Conservation (phyloP, 257 asterid genomes). For the Scutellaria galericulata region DNA sequence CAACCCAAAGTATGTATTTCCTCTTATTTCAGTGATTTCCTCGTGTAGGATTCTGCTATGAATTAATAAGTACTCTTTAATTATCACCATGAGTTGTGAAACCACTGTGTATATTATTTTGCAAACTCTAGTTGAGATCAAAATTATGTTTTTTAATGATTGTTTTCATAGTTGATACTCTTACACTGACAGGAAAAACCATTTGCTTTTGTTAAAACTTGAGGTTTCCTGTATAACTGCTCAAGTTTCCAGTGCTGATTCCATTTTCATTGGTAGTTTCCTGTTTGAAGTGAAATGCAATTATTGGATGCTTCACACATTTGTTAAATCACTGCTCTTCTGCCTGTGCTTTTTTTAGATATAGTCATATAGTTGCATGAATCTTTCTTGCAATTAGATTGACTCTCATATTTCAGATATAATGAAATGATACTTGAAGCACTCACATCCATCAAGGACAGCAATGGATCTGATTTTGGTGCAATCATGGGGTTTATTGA, state of each 20-base stretch:
- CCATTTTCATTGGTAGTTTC: slow-evolving; percentile 17
- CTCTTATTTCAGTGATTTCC: slow-evolving; percentile 28
- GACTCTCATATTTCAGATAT: slow-evolving; percentile 45
- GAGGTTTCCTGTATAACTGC: neutral
- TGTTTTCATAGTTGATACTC: neutral
- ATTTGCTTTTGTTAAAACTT: slow-evolving; percentile 7
- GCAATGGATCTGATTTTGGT: slow-evolving; percentile 53
- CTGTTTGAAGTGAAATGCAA: neutral
- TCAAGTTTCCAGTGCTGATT: neutral
- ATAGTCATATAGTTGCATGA: slow-evolving; percentile 1
- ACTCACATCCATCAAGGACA: slow-evolving; percentile 49
- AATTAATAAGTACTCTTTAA: neutral
- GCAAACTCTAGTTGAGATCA: slow-evolving; percentile 9
- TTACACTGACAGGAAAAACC: neutral
- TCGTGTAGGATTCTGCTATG: neutral
- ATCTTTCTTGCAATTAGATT: slow-evolving; percentile 28
- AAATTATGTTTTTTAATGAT: neutral
- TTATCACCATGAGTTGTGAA: neutral
- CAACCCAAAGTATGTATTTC: slow-evolving; percentile 38
- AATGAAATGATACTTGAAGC: slow-evolving; percentile 60
- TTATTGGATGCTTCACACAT: slow-evolving; percentile 9
- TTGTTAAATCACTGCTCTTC: neutral
- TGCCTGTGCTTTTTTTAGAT: slow-evolving; percentile 2
- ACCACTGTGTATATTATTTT: neutral
- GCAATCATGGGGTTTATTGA: slow-evolving; percentile 56